Percentiles rank a stretch among this genome's conserved stretches.
These are phyloP conservation scores for Tetrapisispora fleetii DNA, from an alignment of 805 yeast species.

Conservation along the genomic window DNA sequence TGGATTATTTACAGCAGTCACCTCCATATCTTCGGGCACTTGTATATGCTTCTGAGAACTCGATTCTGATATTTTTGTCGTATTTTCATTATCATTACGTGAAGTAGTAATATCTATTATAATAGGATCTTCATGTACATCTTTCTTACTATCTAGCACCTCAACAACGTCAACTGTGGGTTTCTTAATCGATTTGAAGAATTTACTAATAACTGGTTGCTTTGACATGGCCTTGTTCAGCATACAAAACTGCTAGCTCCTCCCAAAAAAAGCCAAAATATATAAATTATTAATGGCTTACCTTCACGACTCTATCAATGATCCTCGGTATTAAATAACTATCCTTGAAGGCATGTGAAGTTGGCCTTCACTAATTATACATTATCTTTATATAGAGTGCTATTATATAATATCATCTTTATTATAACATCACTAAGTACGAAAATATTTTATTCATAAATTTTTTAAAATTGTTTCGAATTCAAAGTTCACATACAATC, in stretches of 20 bases:
- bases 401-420: not conserved
- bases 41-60: not conserved
- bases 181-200: slow-evolving; percentile 16
- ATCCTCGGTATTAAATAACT: too few species aligned
- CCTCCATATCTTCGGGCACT: too few species aligned
- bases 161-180: not conserved
- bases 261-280: too few species aligned
- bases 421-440: not conserved
- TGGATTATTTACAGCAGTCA: not conserved
- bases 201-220: slow-evolving; percentile 26
- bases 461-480: too few species aligned
- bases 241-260: not conserved
- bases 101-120: not conserved
- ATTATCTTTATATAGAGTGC: slow-evolving; percentile 4
- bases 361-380: too few species aligned
- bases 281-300: too few species aligned
- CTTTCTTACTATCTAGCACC: not conserved
- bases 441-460: not conserved
- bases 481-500: not conserved
- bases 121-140: not conserved
- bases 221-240: slow-evolving; percentile 9
- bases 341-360: too few species aligned
- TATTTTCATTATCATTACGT: not conserved
- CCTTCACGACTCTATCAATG: too few species aligned
- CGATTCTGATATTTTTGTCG: not conserved